Conservation (phyloP, 768 basidiomycete species). For the Tricholoma terreum region DNA sequence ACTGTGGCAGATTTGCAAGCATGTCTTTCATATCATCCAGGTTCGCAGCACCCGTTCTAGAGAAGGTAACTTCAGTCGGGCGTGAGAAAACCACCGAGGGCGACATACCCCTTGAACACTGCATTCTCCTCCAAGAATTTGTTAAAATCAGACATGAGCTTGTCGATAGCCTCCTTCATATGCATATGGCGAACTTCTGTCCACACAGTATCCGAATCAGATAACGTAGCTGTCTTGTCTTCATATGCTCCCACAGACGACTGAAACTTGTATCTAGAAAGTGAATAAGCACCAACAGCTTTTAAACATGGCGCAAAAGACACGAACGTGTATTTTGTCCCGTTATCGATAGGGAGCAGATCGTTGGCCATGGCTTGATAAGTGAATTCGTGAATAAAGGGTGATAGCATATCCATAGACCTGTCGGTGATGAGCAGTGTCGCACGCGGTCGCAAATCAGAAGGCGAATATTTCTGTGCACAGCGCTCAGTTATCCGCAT, state of each 20-base stretch:
- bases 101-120: constrained; percentile 81
- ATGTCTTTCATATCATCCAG: constrained; percentile 99
- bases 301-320: constrained; percentile 1
- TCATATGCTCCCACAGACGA: constrained; percentile 83
- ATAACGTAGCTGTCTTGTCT: constrained; percentile 82
- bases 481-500: constrained; percentile 1
- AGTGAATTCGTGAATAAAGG: constrained; percentile 95
- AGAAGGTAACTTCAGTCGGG: constrained; percentile 5
- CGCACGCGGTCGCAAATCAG: constrained; percentile 59
- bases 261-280: constrained; percentile 84
- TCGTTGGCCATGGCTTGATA: constrained; percentile 99
- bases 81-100: neutral
- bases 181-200: constrained; percentile 93
- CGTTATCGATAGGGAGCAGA: constrained; percentile 83
- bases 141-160: constrained; percentile 94
- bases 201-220: constrained; percentile 89
- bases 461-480: constrained; percentile 41
- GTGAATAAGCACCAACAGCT: neutral
- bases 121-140: constrained; percentile 92
- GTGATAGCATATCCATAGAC: constrained; percentile 90
- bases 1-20: constrained; percentile 92
- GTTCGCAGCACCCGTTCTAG: constrained; percentile 76
- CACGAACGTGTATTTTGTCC: constrained; percentile 80
- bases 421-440: constrained; percentile 93
- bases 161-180: constrained; percentile 98